phyloP scores from a whole-genome alignment of 2,329 filamentous ascomycete genomes.

The Colletotrichum costaricense region DNA sequence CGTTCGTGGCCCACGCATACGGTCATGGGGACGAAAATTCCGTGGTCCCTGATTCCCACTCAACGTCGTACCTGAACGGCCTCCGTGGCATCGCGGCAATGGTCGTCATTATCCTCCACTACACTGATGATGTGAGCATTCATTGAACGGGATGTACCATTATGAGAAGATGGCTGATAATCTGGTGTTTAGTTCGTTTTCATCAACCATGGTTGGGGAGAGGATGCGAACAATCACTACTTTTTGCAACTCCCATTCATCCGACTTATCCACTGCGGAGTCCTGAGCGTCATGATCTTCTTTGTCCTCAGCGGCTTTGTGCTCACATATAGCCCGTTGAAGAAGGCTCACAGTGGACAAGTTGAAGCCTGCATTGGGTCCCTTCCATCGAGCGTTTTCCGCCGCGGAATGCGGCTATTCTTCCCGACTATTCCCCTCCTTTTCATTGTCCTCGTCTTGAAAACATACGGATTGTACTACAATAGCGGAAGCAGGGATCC shows the following conservation, averaged over 20 bases:
- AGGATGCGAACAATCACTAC: conserved; percentile 4
- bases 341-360: conserved; percentile 35
- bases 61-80: conserved; percentile 67
- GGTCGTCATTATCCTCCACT: conserved; percentile 67
- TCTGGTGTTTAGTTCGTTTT: neutral
- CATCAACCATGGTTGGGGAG: conserved; percentile 16
- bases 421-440: conserved; percentile 23
- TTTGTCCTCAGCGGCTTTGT: conserved; percentile 52
- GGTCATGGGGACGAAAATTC: neutral
- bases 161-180: conserved; percentile 47
- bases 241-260: conserved; percentile 41
- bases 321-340: conserved; percentile 45
- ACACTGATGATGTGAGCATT: conserved; percentile 39
- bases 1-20: neutral
- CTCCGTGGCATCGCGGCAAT: conserved; percentile 67
- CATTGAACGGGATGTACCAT: no score
- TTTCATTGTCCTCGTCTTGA: neutral
- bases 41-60: neutral
- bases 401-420: conserved; percentile 36
- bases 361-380: conserved; percentile 17
- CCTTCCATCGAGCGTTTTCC: conserved; percentile 35
- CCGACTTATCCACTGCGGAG: conserved; percentile 42
- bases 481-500: neutral
- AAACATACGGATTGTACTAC: neutral
- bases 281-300: conserved; percentile 48